Evolutionary conservation across 352 stramenopile species (phyloP).

Genomic region (Globisporangium uncinulatum): DNA sequence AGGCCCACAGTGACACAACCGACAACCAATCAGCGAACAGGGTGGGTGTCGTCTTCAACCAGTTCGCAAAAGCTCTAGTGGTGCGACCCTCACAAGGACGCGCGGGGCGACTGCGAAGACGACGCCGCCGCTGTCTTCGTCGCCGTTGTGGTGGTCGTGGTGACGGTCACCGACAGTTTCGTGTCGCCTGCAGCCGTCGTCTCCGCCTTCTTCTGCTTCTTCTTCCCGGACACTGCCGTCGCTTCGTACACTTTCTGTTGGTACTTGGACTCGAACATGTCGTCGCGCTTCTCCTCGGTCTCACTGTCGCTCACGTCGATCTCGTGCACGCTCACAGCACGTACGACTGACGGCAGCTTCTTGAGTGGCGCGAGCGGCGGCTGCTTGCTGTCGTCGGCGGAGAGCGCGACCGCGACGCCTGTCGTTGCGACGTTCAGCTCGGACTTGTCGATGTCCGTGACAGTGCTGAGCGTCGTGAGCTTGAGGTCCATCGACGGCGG

Average conservation of each 20-base stretch:
- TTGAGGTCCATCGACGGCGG: conserved; percentile 34
- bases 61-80: no score
- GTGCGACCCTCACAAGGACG: conserved; percentile 3
- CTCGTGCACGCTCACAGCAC: conserved; percentile 20
- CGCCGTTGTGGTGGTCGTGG: conserved; percentile 1
- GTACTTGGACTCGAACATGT: conserved; percentile 11
- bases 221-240: not conserved
- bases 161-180: not conserved
- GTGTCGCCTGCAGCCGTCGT: not conserved
- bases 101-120: not conserved
- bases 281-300: conserved; percentile 27
- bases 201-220: not conserved
- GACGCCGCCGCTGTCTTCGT: not conserved
- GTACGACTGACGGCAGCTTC: conserved; percentile 36
- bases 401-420: conserved; percentile 29
- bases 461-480: conserved; percentile 15
- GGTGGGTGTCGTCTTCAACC: no score
- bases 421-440: conserved; percentile 5
- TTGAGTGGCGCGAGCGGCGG: conserved; percentile 32
- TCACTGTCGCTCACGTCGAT: conserved; percentile 31
- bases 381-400: conserved; percentile 20
- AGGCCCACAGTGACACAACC: no score
- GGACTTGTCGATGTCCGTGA: conserved; percentile 17
- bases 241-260: conserved; percentile 6
- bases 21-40: no score